A percentile compares a stretch with the other conserved stretches of the same genome.
These are phyloP conservation scores for Annulohypoxylon stygium DNA, from an alignment of 495 filamentous ascomycete genomes.

Conservation along the genomic window DNA sequence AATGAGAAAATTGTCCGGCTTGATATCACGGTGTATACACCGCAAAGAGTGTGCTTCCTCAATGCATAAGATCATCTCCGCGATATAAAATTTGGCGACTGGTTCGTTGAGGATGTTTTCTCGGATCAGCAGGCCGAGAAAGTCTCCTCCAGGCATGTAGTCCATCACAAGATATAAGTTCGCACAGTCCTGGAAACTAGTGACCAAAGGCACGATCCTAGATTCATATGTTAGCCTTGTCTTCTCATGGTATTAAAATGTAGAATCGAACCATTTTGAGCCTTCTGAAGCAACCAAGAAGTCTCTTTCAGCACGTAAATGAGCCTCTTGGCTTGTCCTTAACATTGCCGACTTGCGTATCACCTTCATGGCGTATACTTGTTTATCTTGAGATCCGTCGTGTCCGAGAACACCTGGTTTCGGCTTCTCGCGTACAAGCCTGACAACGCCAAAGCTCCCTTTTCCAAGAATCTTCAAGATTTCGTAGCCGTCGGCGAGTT, in stretches of 20 bases:
- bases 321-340: constrained; percentile 88
- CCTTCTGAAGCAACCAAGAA: constrained; percentile 87
- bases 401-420: constrained; percentile 22
- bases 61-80: constrained; percentile 95
- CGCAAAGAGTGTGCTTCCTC: constrained; percentile 89
- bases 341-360: constrained; percentile 94
- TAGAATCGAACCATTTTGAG: constrained; percentile 72
- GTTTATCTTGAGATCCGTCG: constrained; percentile 39
- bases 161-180: constrained; percentile 96
- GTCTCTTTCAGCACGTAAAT: constrained; percentile 90
- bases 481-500: constrained; percentile 73
- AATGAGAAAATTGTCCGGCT: constrained; percentile 96
- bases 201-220: constrained; percentile 84
- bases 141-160: constrained; percentile 96
- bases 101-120: constrained; percentile 82
- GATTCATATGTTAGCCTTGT: constrained; percentile 2
- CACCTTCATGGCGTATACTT: constrained; percentile 95
- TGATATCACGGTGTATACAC: constrained; percentile 96
- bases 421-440: constrained; percentile 78
- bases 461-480: constrained; percentile 88
- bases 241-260: not conserved
- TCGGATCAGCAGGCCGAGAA: constrained; percentile 85
- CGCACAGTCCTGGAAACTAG: constrained; percentile 86
- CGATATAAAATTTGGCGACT: constrained; percentile 85
- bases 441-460: constrained; percentile 93